Evolutionary conservation across 768 basidiomycete genomes (phyloP).

Genomic region (button mushroom (Agaricus bisporus)): DNA sequence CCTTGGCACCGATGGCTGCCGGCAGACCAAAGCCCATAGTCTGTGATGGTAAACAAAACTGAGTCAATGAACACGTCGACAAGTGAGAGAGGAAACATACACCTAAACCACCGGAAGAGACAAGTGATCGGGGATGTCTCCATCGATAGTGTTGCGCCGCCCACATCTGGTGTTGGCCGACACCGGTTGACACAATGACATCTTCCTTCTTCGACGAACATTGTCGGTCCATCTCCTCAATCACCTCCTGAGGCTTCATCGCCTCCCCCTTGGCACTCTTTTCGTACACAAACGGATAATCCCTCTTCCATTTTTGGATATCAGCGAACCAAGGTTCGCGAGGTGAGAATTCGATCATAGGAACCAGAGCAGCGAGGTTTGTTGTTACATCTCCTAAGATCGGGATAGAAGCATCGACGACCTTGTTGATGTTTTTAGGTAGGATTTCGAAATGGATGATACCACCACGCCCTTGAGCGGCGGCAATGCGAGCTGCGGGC

Average conservation of each 20-base stretch:
- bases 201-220: slow-evolving; percentile 79
- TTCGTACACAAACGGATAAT: slow-evolving; percentile 86
- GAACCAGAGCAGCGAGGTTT: slow-evolving; percentile 78
- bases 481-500: slow-evolving; percentile 84
- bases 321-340: slow-evolving; percentile 79
- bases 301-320: slow-evolving; percentile 78
- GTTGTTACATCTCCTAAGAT: slow-evolving; percentile 90
- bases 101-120: slow-evolving; percentile 92
- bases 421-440: slow-evolving; percentile 99
- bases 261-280: slow-evolving; percentile 55
- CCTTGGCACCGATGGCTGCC: slow-evolving; percentile 93
- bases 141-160: slow-evolving; percentile 93
- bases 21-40: slow-evolving; percentile 99
- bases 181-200: slow-evolving; percentile 86
- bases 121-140: slow-evolving; percentile 81
- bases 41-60: slow-evolving; percentile 27
- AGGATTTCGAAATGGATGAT: slow-evolving; percentile 99
- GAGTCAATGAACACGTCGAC: slow-evolving; percentile 3
- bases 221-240: slow-evolving; percentile 86
- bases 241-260: slow-evolving; percentile 96
- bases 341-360: slow-evolving; percentile 58
- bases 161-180: slow-evolving; percentile 99
- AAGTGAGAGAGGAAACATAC: slow-evolving; percentile 39
- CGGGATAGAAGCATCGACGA: slow-evolving; percentile 90
- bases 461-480: slow-evolving; percentile 80